Percentiles rank a stretch among this genome's conserved stretches.
Evolutionary conservation across 2,329 filamentous ascomycete species (phyloP).

Genomic region (Rhynchosporium secalis): DNA sequence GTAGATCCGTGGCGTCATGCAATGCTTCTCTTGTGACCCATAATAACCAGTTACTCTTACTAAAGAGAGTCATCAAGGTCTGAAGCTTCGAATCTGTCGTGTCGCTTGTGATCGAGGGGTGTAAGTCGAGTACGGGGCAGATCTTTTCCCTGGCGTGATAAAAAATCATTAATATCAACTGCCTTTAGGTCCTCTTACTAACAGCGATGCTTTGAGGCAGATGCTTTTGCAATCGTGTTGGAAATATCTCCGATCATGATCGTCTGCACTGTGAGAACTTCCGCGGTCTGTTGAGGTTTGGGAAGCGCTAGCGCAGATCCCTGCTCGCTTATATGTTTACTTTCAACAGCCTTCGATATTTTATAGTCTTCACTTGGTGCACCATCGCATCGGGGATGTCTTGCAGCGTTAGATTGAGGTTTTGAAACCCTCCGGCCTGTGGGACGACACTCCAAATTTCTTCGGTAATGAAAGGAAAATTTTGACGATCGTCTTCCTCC

Average conservation of each 20-base stretch:
- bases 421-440: neutral
- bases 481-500: slow-evolving; percentile 8
- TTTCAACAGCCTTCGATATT: neutral
- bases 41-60: neutral
- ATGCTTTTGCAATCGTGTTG: neutral
- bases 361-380: slow-evolving; percentile 10
- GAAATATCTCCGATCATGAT: neutral
- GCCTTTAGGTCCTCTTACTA: neutral
- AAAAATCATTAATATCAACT: neutral
- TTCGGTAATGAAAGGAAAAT: slow-evolving; percentile 9
- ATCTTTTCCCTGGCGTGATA: neutral
- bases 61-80: neutral
- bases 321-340: neutral
- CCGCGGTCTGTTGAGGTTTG: neutral
- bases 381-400: slow-evolving; percentile 1
- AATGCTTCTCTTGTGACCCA: neutral
- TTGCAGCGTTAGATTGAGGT: neutral
- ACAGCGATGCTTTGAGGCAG: neutral
- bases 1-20: neutral
- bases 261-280: neutral
- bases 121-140: neutral
- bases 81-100: neutral
- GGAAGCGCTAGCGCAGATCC: neutral
- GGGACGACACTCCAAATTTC: slow-evolving; percentile 7
- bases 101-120: neutral